Conservation (phyloP, 179 eudicot species). For the Nepenthes alata region DNA sequence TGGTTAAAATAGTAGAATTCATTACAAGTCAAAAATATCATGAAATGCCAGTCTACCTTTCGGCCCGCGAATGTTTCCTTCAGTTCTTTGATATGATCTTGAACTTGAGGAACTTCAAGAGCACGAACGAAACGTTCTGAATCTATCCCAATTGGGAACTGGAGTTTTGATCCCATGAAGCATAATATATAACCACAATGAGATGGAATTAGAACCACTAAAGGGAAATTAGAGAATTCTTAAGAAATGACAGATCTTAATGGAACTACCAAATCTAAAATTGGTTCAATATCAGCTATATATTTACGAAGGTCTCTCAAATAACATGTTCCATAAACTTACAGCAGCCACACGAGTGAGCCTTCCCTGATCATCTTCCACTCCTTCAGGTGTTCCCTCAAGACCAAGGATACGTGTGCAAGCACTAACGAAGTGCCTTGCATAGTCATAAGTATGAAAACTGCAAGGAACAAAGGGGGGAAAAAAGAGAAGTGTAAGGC, state of each 20-base stretch:
- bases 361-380: constrained; percentile 86
- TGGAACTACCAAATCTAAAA: not conserved
- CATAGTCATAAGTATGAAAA: constrained; percentile 95
- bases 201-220: not conserved
- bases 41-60: constrained; percentile 35
- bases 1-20: no score
- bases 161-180: constrained; percentile 14
- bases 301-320: not conserved
- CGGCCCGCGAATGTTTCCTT: constrained; percentile 84
- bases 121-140: constrained; percentile 85
- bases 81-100: constrained; percentile 62
- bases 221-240: no score
- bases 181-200: constrained; percentile 11
- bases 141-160: constrained; percentile 99
- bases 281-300: not conserved
- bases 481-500: not conserved
- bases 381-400: constrained; percentile 99
- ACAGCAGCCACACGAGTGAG: constrained; percentile 98
- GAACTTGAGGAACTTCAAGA: constrained; percentile 61
- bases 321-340: constrained; percentile 17
- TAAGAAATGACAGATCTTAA: not conserved
- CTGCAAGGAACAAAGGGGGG: constrained; percentile 24
- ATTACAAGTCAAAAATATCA: no score
- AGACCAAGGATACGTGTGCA: constrained; percentile 98
- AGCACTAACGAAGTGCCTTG: constrained; percentile 97